Conservation (phyloP, 2,329 filamentous ascomycete genomes). For the Pseudodiploospora longispora region DNA sequence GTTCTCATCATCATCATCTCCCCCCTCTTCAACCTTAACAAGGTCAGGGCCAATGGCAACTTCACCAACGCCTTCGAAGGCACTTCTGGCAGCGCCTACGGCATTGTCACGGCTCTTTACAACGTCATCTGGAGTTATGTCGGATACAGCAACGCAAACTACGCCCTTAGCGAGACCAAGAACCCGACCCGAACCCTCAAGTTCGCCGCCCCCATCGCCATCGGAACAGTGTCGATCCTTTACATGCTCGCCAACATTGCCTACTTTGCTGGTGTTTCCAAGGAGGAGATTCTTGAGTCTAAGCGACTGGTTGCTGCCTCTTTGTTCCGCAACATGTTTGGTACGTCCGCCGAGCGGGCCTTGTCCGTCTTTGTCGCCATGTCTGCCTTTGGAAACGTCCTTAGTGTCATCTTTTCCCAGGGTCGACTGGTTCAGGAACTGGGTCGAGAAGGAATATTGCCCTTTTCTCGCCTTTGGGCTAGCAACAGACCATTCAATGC, state of each 20-base stretch:
- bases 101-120: conserved; percentile 61
- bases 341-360: conserved; percentile 45
- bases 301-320: conserved; percentile 45
- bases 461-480: conserved; percentile 54
- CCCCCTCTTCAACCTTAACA: conserved; percentile 52
- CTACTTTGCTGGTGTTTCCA: conserved; percentile 54
- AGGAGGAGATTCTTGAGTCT: conserved; percentile 42
- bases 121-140: conserved; percentile 66
- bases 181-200: conserved; percentile 58
- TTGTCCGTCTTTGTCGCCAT: conserved; percentile 59
- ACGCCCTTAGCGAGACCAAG: conserved; percentile 56
- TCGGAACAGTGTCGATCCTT: conserved; percentile 48
- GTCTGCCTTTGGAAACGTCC: conserved; percentile 59
- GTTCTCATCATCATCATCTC: conserved; percentile 57
- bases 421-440: conserved; percentile 59
- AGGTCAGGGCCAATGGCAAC: conserved; percentile 51
- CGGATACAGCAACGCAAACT: conserved; percentile 62
- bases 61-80: conserved; percentile 57
- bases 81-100: conserved; percentile 58
- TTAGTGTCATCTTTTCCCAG: conserved; percentile 61
- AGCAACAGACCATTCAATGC: conserved; percentile 57
- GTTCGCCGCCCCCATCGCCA: conserved; percentile 54
- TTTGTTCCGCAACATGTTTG: conserved; percentile 50
- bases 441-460: conserved; percentile 57
- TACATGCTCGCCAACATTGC: conserved; percentile 62